Percentiles rank a stretch among this genome's conserved stretches.
These are phyloP conservation scores for Hordeum marinum DNA, from an alignment of 176 grass and related monocot genomes.

Conservation along the genomic window DNA sequence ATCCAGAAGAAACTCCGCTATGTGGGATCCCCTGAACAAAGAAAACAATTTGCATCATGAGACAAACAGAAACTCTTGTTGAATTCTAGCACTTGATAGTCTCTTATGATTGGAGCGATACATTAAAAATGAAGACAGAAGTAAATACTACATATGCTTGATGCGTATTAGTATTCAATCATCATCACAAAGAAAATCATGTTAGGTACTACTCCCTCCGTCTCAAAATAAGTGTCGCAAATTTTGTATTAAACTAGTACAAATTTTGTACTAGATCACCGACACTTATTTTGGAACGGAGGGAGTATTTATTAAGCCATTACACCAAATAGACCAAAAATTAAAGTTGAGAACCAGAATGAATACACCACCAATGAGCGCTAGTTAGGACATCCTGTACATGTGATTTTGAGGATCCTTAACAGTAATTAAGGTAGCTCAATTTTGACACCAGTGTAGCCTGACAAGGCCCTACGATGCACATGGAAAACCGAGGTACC, in stretches of 20 bases:
- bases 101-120: neutral
- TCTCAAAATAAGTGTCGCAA: too few relatives aligned
- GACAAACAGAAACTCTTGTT: neutral
- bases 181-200: neutral
- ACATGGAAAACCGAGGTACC: neutral
- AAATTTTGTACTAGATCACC: too few relatives aligned
- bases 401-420: neutral
- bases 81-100: neutral
- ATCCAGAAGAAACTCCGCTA: conserved; percentile 70
- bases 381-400: neutral
- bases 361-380: neutral
- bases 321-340: neutral
- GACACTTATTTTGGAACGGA: too few relatives aligned
- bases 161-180: neutral
- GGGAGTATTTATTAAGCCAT: neutral
- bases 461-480: neutral
- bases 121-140: neutral
- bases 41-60: neutral
- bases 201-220: too few relatives aligned
- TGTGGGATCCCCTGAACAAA: conserved; percentile 46
- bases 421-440: neutral
- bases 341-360: neutral
- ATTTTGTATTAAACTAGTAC: too few relatives aligned
- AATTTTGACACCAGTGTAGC: neutral
- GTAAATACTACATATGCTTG: neutral